phyloP scores from a whole-genome alignment of 164 flowering plant genomes.

The Litsea cubeba region DNA sequence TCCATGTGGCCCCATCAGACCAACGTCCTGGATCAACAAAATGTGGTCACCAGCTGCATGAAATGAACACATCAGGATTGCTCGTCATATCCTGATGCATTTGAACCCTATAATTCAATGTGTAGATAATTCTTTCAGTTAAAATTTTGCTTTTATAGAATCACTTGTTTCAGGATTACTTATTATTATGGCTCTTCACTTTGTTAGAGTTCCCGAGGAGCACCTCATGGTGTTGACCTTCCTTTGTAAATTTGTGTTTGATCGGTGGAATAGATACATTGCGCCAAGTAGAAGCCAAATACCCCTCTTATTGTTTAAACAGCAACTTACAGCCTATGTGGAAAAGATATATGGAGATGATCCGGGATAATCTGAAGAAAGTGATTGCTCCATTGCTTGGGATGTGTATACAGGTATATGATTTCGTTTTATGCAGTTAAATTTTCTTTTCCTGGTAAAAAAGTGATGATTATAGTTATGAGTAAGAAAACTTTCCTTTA shows the following conservation, averaged over 20 bases:
- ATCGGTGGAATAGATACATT: slow-evolving; percentile 66
- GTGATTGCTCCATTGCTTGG: slow-evolving; percentile 95
- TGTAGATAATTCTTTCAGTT: not conserved
- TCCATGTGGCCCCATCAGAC: not conserved
- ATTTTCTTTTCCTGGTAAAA: not conserved
- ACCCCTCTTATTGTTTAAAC: slow-evolving; percentile 98
- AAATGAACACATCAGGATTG: not conserved
- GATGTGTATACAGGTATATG: slow-evolving; percentile 83
- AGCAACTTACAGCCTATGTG: slow-evolving; percentile 98
- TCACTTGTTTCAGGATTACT: not conserved
- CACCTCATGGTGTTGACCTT: slow-evolving; percentile 87
- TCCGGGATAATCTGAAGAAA: slow-evolving; percentile 92
- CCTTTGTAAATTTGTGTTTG: slow-evolving; percentile 58
- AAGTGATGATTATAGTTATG: not conserved
- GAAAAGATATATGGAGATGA: slow-evolving; percentile 99
- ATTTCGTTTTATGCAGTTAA: not conserved
- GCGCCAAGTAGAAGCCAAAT: slow-evolving; percentile 96
- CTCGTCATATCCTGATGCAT: not conserved
- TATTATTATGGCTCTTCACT: not conserved
- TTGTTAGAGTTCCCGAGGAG: slow-evolving; percentile 82
- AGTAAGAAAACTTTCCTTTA: no score
- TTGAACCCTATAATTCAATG: no score
- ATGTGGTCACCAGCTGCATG: not conserved
- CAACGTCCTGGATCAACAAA: not conserved
- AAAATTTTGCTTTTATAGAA: not conserved